Conservation (phyloP, 805 yeast genomes). For the Kazachstania taianensis region DNA sequence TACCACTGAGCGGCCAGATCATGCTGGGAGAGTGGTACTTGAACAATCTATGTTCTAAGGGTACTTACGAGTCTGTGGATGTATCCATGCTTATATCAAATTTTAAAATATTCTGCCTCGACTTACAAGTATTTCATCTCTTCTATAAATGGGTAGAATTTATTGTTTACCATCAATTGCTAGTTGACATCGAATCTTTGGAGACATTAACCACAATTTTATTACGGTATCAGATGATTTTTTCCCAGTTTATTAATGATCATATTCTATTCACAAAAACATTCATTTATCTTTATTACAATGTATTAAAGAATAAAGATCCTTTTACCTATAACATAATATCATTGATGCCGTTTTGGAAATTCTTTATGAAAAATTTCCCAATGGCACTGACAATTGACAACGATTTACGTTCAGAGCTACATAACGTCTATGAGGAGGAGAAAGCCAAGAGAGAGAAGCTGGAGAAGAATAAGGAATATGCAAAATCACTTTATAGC, state of each 20-base stretch:
- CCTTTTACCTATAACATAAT: slow-evolving; percentile 15
- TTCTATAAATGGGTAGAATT: slow-evolving; percentile 29
- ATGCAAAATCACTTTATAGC: slow-evolving; percentile 9
- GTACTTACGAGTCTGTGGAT: slow-evolving; percentile 9
- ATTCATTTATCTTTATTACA: slow-evolving; percentile 21
- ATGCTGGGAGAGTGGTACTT: slow-evolving; percentile 41
- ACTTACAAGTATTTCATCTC: slow-evolving; percentile 22
- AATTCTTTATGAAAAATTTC: slow-evolving; percentile 24
- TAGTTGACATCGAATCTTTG: slow-evolving; percentile 21
- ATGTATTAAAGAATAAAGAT: slow-evolving; percentile 18
- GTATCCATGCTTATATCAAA: slow-evolving; percentile 13
- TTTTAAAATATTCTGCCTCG: slow-evolving; percentile 17
- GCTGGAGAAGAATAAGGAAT: slow-evolving; percentile 13
- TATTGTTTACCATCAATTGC: slow-evolving; percentile 24
- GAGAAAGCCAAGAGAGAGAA: slow-evolving; percentile 21
- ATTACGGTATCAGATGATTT: slow-evolving; percentile 23
- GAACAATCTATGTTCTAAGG: slow-evolving; percentile 31
- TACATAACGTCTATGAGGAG: slow-evolving; percentile 21
- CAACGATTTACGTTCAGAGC: slow-evolving; percentile 18
- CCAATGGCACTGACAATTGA: slow-evolving; percentile 23
- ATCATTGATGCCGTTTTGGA: slow-evolving; percentile 27
- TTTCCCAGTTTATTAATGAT: slow-evolving; percentile 31
- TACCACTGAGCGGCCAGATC: slow-evolving; percentile 36
- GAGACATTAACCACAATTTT: slow-evolving; percentile 24
- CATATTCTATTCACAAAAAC: slow-evolving; percentile 29